Conservation (phyloP, 2,329 filamentous ascomycete species). For the Colletotrichum tabaci region DNA sequence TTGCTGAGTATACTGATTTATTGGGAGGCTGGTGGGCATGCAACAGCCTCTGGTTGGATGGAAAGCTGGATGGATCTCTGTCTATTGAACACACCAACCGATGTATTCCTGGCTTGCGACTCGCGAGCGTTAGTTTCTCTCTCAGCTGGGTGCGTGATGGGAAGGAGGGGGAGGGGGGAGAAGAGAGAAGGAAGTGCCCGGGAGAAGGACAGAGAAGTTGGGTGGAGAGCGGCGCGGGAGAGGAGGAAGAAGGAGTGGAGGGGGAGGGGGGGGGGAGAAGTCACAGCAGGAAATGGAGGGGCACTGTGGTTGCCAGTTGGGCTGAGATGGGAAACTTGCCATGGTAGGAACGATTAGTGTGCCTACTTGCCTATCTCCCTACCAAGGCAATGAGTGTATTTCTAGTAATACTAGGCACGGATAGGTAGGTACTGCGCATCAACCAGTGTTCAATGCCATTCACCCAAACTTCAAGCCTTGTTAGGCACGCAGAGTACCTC, state of each 20-base stretch:
- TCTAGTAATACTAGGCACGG: too few relatives aligned
- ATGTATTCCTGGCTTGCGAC: neutral
- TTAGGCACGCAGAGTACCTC: neutral
- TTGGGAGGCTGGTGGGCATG: slow-evolving; percentile 34
- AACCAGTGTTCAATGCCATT: slow-evolving; percentile 28
- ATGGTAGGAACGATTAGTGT: neutral
- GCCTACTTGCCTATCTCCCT: too few relatives aligned
- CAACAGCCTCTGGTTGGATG: slow-evolving; percentile 24
- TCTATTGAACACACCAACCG: slow-evolving; percentile 10
- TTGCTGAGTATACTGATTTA: slow-evolving; percentile 21
- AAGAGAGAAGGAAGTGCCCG: slow-evolving; percentile 26
- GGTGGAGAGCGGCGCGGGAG: slow-evolving; percentile 25
- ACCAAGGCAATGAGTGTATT: too few relatives aligned
- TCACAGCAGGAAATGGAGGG: slow-evolving; percentile 31
- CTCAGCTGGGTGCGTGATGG: neutral
- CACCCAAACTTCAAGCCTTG: neutral
- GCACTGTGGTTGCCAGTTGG: slow-evolving; percentile 21
- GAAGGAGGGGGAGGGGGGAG: too few relatives aligned
- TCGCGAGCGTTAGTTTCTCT: neutral
- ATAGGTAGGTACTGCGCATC: neutral
- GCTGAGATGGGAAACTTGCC: slow-evolving; percentile 28
- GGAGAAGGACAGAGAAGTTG: slow-evolving; percentile 31
- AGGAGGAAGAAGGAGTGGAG: neutral
- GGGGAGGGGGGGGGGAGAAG: slow-evolving; percentile 7
- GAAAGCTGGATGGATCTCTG: neutral